A percentile compares a stretch with the other conserved stretches of the same genome.
Conservation (phyloP, 148 eudicot species). For the Vaccinium macrocarpon region DNA sequence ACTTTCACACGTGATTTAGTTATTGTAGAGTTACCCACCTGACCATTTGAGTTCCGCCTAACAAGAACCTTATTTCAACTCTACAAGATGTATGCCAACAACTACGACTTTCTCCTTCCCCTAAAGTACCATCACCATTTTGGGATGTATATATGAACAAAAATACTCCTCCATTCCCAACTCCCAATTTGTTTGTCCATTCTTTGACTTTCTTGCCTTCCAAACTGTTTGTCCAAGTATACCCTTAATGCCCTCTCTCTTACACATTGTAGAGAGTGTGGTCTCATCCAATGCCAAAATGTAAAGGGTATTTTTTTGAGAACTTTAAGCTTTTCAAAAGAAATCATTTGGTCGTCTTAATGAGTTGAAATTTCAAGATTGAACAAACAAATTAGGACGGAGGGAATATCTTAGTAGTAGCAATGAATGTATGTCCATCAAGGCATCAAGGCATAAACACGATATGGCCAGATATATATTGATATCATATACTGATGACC, state of each 20-base stretch:
- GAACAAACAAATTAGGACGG: no score
- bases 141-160: neutral
- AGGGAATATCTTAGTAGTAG: neutral
- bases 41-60: neutral
- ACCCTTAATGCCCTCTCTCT: no score
- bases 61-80: neutral
- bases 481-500: neutral
- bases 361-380: no score
- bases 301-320: no score
- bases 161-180: neutral
- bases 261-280: no score
- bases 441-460: neutral
- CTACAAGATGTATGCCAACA: constrained; percentile 1
- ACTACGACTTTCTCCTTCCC: neutral
- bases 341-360: no score
- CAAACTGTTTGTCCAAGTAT: no score
- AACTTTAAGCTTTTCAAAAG: no score
- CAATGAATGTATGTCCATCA: neutral
- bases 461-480: neutral
- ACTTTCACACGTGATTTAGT: neutral
- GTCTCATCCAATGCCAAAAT: no score
- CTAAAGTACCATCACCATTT: neutral
- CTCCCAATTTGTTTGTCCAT: no score
- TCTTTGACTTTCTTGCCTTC: no score
- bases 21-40: neutral